phyloP scores from a whole-genome alignment of 1,284 basidiomycete genomes.

The Porodaedalea pini region DNA sequence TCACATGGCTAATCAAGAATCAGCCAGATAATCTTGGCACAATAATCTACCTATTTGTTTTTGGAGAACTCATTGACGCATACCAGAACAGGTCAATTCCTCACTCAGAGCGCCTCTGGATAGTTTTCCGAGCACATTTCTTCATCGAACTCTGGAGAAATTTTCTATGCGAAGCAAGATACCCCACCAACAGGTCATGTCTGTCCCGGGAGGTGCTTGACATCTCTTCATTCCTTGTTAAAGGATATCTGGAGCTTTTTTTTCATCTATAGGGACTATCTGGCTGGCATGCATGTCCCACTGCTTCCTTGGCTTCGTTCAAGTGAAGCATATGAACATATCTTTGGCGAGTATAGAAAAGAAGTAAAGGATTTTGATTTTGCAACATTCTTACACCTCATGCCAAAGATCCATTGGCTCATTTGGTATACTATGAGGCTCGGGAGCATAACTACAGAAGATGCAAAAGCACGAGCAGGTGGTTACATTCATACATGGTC shows the following conservation, averaged over 20 bases:
- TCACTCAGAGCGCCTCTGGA: conserved; percentile 32
- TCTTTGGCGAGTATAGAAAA: conserved; percentile 32
- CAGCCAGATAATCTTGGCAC: conserved; percentile 27
- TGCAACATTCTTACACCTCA: conserved; percentile 33
- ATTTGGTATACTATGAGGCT: conserved; percentile 9
- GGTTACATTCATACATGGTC: conserved; percentile 26
- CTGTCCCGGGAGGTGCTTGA: conserved; percentile 34
- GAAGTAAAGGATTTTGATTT: conserved; percentile 36
- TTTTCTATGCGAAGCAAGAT: conserved; percentile 27
- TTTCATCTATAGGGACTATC: conserved; percentile 34
- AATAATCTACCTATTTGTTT: conserved; percentile 34
- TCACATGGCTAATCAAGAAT: conserved; percentile 25
- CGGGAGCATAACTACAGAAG: neutral
- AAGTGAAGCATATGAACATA: conserved; percentile 36
- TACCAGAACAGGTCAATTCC: conserved; percentile 34
- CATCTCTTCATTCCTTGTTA: conserved; percentile 31
- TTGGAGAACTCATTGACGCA: conserved; percentile 36
- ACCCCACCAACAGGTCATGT: conserved; percentile 27
- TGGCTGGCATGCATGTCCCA: conserved; percentile 24
- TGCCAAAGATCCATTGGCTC: conserved; percentile 27
- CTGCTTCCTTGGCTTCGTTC: conserved; percentile 39
- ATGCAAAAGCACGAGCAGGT: conserved; percentile 19
- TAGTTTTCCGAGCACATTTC: conserved; percentile 32
- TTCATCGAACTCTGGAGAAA: conserved; percentile 36
- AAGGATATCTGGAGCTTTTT: conserved; percentile 33